Evolutionary conservation across 1,284 basidiomycete genomes (phyloP), one percentile per base, ranked within the genome.

Genomic region (Coniferiporia sulphurascens): DNA sequence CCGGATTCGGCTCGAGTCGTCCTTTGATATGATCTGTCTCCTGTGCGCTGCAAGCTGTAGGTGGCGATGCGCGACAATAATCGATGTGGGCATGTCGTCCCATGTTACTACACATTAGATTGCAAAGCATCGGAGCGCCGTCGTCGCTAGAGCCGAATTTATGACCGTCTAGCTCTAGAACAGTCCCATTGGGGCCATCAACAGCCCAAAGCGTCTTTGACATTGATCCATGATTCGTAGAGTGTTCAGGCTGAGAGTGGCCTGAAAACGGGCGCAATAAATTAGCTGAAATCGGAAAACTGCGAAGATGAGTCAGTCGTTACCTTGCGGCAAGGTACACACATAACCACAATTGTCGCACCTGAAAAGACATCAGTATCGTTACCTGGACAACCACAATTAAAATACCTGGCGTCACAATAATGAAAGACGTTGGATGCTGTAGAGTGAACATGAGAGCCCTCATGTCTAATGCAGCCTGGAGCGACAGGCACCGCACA

Each of bases 191-290:
- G 0, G 74, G 72, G 0, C 78, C 80, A 52, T 84, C 81, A 1
- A 87, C 65, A 0, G 77, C 72, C 85, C 85, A 86, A 41, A 73
- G 72, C 0, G 79, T 79, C 51, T 69, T 73, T 0, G 80, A 79
- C 85, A 86, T 86, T 1, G 82, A 84, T 2, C 84, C 85, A 63
- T 86, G 84, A 34, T 75, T 74, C 0, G 84, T 87, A 38, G 85
- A 82, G 55, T 86, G 84, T 46, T 83, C 78, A 61, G 77, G 73
- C 62, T 86, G 84, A 0, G 78, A 55, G 63, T 86, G 85, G 0
- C 81, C 85, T 86, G 58, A 55, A 15, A 35, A 34, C 27, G 27
- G 27, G 22, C n/a, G 15, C 17, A 34, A 32, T 17, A 51, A 48
- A 22, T 1, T 9, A n/a, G 55, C 50, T n/a, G 15, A 59, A 46